Base-by-base conservation (phyloP, 2,329 filamentous ascomycete species). In the Esteya vermicola region DNA sequence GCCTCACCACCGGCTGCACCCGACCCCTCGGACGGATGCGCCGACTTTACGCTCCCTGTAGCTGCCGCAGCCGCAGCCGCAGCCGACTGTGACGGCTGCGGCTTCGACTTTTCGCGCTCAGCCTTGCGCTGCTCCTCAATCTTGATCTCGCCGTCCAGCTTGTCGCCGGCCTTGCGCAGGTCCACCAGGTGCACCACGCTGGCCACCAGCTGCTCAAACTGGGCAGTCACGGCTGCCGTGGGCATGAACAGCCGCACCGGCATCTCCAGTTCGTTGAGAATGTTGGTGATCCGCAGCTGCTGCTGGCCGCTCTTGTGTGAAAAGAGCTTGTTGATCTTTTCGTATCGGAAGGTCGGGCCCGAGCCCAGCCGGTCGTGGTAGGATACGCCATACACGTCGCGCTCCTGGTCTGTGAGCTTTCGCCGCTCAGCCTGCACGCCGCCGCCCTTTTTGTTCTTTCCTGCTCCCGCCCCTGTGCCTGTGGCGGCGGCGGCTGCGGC, bases 301-400 rank as follows among this genome's bases (percentile, higher is more conserved):
- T 88, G 82, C 45, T 81, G 74, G 40, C 79, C 75, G 14, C 74
- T 81, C 61, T 88, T 88, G 47, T 81, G 81, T 28, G 78, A 76
- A 41, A 85, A 80, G 20, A 85, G 72, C 57, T 86, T 86, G 49
- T 80, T 78, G 43, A 89, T 74, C 56, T 76, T 80, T 51, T 89
- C 83, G 22, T 85, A 85, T 12, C 89, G 83, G 69, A 96, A 96
- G 13, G 84, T 81, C 27, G 94, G 84, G 7, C 91, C 89, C 9
- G 80, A 81, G 2, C 81, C 78, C 30, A 95, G 70, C 22, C 89
- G 82, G 41, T 96, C 89, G 54, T 89, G 81, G 48, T 84, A 77
- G 8, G 81, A 75, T 9, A 98, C 81, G 46, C 89, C 91, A 53
- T 89, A 96, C 26, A 81, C 70, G 47, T 72, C 60, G 61, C 88